Evolutionary conservation across 2,329 filamentous ascomycete genomes (phyloP), one percentile per base, ranked within the genome.

Genomic region (Leptographium radiaticola): DNA sequence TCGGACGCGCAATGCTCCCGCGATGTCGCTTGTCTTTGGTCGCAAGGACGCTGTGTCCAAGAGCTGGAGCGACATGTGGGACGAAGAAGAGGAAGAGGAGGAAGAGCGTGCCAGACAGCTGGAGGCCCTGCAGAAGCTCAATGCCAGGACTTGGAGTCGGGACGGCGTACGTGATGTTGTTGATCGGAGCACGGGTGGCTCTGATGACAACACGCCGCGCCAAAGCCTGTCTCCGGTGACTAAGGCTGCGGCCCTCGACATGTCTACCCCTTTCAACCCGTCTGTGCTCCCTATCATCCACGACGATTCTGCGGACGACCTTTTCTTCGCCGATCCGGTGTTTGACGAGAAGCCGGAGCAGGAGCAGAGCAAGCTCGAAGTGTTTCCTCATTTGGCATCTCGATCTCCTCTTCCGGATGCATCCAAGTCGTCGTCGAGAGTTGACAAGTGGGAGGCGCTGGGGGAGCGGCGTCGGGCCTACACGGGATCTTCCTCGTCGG

Each of bases 41-140:
- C 82, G 86, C 66, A 79, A 81, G 58, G 86, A 91, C 47, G 74
- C 79, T 49, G 87, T 94, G 49, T 95, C 93, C 54, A 97, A 97
- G 84, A 97, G 93, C 75, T 98, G 93, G 93, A 95, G 90, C 64
- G 93, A 98, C 67, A 82, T 97, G 68, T 96, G 89, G 85, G 91
- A 97, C 56, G 91, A 97, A 67, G 91, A 97, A 53, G 73, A 75
- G 47, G 89, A 93, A 63, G 80, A 87, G 61, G 74, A 76, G 39
- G 79, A 84, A 62, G 80, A 84, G 64, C 76, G 76, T 57, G 70
- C 71, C 56, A 78, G 77, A 59, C 79, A 84, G 65, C 71, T 80
- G 54, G 70, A 76, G 56, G 72, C 72, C 7, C 70, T 86, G 31
- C 79, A 84, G 68, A 73, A 82, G 65, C 75, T 86, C 63, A 88